Conservation (phyloP, 1,284 basidiomycete genomes). For the Ustanciosporium gigantosporum region DNA sequence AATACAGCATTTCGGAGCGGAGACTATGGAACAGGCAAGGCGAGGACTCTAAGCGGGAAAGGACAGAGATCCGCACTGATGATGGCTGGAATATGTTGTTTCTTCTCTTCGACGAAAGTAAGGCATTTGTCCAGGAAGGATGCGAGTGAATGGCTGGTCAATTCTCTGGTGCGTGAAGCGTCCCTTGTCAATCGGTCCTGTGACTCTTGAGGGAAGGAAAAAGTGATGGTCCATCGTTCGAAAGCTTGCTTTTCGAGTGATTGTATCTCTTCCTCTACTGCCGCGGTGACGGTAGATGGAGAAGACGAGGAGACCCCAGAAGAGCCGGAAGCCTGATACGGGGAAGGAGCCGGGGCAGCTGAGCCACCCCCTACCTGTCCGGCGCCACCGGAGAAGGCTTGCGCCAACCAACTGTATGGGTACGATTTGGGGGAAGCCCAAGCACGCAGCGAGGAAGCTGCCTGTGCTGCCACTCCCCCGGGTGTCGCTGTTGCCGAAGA, state of each 20-base stretch:
- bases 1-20: too few relatives aligned
- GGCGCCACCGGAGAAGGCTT: slow-evolving; percentile 22
- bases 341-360: background rate
- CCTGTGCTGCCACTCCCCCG: background rate
- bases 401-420: slow-evolving; percentile 26
- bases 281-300: background rate
- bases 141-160: background rate
- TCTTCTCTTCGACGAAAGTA: slow-evolving; percentile 10
- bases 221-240: slow-evolving; percentile 12
- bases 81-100: slow-evolving; percentile 20
- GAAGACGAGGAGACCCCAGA: too few relatives aligned
- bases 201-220: background rate
- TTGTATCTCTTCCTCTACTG: background rate
- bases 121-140: slow-evolving; percentile 3
- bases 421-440: slow-evolving; percentile 20
- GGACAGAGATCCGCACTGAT: slow-evolving; percentile 6
- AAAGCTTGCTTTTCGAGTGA: background rate
- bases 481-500: background rate
- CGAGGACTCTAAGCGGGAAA: slow-evolving; percentile 5
- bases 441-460: slow-evolving; percentile 11
- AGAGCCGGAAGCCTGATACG: background rate
- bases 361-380: slow-evolving; percentile 10
- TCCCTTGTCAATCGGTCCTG: background rate
- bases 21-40: background rate
- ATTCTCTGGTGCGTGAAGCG: background rate